Conservation (phyloP, 1,284 basidiomycete genomes). For the Leccinum ponderosum region DNA sequence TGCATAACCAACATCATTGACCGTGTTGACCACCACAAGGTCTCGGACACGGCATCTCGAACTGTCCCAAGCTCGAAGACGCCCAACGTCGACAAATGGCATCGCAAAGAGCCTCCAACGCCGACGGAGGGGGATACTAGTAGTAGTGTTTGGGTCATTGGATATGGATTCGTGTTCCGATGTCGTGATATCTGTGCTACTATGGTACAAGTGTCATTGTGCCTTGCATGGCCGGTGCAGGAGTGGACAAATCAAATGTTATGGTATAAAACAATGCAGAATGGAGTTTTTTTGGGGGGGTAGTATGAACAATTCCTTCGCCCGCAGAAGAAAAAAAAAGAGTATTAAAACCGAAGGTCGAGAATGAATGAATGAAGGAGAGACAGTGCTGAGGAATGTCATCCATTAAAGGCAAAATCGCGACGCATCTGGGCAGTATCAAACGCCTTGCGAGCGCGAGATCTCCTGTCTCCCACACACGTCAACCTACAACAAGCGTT, state of each 20-base stretch:
- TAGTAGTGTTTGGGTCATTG: not conserved
- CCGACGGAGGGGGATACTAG: slow-evolving; percentile 55
- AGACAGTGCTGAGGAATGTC: not conserved
- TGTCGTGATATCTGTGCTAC: not conserved
- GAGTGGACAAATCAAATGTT: too few relatives aligned
- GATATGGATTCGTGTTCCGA: not conserved
- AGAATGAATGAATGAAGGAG: too few relatives aligned
- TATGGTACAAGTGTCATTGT: slow-evolving; percentile 14
- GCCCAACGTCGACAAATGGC: slow-evolving; percentile 77
- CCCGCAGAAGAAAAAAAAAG: too few relatives aligned
- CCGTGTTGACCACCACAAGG: slow-evolving; percentile 44
- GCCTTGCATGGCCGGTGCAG: not conserved
- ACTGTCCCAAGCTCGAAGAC: slow-evolving; percentile 97
- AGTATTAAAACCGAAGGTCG: too few relatives aligned
- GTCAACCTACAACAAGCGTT: slow-evolving; percentile 1
- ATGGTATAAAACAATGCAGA: too few relatives aligned
- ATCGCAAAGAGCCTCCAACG: slow-evolving; percentile 70
- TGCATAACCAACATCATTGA: not conserved
- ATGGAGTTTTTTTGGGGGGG: too few relatives aligned
- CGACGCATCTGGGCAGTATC: slow-evolving; percentile 17
- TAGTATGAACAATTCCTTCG: too few relatives aligned
- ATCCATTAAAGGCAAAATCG: slow-evolving; percentile 26
- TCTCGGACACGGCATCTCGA: slow-evolving; percentile 89
- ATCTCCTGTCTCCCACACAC: slow-evolving; percentile 1
- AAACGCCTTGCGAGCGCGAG: slow-evolving; percentile 11